phyloP scores from a whole-genome alignment of 2,329 filamentous ascomycete species.

The Cryoendolithus antarcticus region DNA sequence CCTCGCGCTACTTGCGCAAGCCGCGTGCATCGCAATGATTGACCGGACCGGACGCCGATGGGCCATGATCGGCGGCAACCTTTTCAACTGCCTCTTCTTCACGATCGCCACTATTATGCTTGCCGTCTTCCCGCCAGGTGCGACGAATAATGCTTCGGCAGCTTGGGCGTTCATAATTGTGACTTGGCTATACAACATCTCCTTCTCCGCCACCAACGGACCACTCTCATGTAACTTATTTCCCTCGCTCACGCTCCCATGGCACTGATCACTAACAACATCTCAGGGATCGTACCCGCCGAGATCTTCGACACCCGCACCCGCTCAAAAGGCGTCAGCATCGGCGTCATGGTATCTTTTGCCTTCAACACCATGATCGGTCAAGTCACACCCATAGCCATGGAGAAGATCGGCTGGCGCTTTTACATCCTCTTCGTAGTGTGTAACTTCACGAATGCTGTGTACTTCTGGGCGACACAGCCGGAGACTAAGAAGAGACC shows the following conservation, averaged over 20 bases:
- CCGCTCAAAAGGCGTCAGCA: conserved; percentile 59
- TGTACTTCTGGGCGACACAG: conserved; percentile 56
- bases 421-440: conserved; percentile 53
- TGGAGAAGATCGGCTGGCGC: conserved; percentile 41
- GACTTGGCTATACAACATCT: conserved; percentile 74
- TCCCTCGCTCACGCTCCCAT: no score
- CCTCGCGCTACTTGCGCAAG: conserved; percentile 57
- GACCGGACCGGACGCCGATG: conserved; percentile 59
- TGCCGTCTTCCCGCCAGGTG: conserved; percentile 49
- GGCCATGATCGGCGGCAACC: conserved; percentile 60
- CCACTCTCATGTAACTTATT: conserved; percentile 41
- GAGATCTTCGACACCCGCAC: conserved; percentile 61
- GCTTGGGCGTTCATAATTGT: conserved; percentile 61
- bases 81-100: conserved; percentile 60
- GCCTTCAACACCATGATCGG: conserved; percentile 69
- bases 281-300: conserved; percentile 1
- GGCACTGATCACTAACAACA: conserved; percentile 25
- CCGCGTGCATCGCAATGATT: conserved; percentile 55
- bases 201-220: conserved; percentile 58
- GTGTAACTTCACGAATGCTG: conserved; percentile 55
- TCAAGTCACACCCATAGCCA: conserved; percentile 52
- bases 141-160: conserved; percentile 39
- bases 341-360: conserved; percentile 58
- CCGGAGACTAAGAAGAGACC: conserved; percentile 54
- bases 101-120: conserved; percentile 51